phyloP scores from a whole-genome alignment of 2,329 filamentous ascomycete species.

The Cryphonectria radicalis region DNA sequence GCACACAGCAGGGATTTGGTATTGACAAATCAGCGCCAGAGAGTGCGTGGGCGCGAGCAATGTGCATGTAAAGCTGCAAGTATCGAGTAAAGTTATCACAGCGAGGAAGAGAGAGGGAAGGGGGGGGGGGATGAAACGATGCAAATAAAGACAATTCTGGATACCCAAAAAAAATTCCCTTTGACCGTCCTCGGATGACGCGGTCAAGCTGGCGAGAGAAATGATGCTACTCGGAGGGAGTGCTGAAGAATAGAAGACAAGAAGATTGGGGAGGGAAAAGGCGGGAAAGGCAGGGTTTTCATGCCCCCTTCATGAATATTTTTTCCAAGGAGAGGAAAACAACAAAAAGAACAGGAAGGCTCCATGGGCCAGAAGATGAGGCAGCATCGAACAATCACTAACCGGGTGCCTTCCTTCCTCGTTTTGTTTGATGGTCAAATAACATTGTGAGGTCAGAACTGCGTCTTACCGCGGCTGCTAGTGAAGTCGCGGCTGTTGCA shows the following conservation, averaged over 20 bases:
- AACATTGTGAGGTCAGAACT: background rate
- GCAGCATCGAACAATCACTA: background rate
- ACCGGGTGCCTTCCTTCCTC: background rate
- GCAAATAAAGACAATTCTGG: background rate
- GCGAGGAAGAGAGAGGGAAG: background rate
- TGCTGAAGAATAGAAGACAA: background rate
- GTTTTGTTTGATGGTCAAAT: background rate
- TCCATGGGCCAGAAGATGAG: background rate
- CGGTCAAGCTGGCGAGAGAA: background rate
- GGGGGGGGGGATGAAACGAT: background rate
- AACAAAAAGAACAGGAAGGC: no score
- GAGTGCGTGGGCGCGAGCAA: background rate
- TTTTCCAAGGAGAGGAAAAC: background rate
- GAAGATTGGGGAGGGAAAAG: background rate
- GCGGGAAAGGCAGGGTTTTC: background rate
- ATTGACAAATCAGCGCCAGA: background rate
- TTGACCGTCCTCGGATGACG: background rate
- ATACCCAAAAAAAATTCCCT: background rate
- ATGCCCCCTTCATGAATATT: background rate
- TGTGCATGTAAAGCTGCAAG: background rate
- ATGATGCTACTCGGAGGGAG: background rate
- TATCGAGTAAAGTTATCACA: background rate
- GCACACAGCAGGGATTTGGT: background rate
- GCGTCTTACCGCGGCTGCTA: background rate
- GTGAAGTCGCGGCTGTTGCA: background rate